These are phyloP conservation scores for Fusarium nematophilum DNA, from an alignment of 2,329 filamentous ascomycete genomes.

Conservation along the genomic window DNA sequence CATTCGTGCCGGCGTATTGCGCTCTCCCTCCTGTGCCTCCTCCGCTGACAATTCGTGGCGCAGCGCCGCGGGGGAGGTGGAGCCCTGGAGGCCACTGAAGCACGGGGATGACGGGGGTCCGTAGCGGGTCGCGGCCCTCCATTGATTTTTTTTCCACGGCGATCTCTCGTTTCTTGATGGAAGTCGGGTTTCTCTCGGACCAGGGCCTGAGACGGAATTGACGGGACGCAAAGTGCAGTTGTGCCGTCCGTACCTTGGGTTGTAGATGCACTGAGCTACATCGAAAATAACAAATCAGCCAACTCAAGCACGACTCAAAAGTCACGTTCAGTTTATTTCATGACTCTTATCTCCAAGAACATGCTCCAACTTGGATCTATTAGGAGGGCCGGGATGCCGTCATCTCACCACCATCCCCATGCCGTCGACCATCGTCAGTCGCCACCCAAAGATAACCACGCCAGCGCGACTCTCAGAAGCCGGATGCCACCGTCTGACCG, in stretches of 20 bases:
- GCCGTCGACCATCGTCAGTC: neutral
- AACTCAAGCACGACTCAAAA: constrained; percentile 12
- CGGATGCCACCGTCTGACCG: too few species aligned
- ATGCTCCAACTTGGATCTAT: too few species aligned
- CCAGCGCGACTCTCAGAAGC: too few species aligned
- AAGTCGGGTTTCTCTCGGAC: constrained; percentile 5
- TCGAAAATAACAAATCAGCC: too few species aligned
- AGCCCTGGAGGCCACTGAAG: constrained; percentile 22
- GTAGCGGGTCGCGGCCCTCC: constrained; percentile 1
- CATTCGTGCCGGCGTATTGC: constrained; percentile 21
- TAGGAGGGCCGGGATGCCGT: too few species aligned
- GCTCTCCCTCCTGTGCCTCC: constrained; percentile 3
- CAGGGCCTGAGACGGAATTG: constrained; percentile 25
- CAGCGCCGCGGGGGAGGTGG: constrained; percentile 33
- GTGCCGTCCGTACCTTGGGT: too few species aligned
- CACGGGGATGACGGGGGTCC: constrained; percentile 17
- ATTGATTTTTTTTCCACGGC: constrained; percentile 15
- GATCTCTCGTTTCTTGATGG: too few species aligned
- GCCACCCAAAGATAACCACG: constrained; percentile 7
- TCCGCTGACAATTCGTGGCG: constrained; percentile 40
- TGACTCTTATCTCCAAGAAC: too few species aligned
- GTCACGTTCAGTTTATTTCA: constrained; percentile 6
- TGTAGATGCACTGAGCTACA: too few species aligned
- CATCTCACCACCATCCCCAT: too few species aligned
- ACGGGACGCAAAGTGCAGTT: too few species aligned